Base-by-base conservation (phyloP, 129 eudicot genomes). In the Flaveria robusta region DNA sequence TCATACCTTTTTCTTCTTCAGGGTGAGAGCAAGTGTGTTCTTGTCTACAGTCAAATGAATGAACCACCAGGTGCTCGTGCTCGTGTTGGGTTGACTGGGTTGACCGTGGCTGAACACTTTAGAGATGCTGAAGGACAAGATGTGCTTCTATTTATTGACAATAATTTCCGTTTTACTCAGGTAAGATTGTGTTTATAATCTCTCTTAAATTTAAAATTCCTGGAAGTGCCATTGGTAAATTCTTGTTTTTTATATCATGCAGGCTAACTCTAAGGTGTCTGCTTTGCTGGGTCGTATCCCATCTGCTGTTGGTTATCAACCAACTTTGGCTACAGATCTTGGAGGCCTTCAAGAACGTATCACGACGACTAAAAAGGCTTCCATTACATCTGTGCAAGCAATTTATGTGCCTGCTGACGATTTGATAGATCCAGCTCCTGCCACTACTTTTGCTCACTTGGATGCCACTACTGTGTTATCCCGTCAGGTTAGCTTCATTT, bases 81-180 rank as follows among this genome's bases (percentile, higher is more conserved):
- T 54, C 87, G 87, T 71, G 87, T 83, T 64, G 87, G 81, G 23
- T 66, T 83, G 10, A 83, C 87, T 9, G 87, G 87, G 10, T 54
- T 83, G 78, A 83, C 87, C 0, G 84, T 93, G 7, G 98, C 98
- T 60, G 98, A 93, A 79, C 98, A 93, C 85, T 93, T 93, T 89
- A 87, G 98, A 80, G 98, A 93, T 85, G 98, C 98, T 46, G 98
- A 93, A 72, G 98, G 98, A 31, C 98, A 93, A 79, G 98, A 93
- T 15, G 98, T 93, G 91, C 91, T 93, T 78, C 86, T 93, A 47
- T 93, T 93, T 76, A 90, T 93, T 79, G 98, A 91, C 86, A 93
- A 93, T 81, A 93, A 91, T 77, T 93, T 83, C 84, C 81, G 88
- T 19, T 85, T 81, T 45, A 81, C 82, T 24, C 88, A 81, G 73